Evolutionary conservation across 805 yeast species (phyloP), one percentile per base, ranked within the genome.

Genomic region (Allodekkera sacchari): DNA sequence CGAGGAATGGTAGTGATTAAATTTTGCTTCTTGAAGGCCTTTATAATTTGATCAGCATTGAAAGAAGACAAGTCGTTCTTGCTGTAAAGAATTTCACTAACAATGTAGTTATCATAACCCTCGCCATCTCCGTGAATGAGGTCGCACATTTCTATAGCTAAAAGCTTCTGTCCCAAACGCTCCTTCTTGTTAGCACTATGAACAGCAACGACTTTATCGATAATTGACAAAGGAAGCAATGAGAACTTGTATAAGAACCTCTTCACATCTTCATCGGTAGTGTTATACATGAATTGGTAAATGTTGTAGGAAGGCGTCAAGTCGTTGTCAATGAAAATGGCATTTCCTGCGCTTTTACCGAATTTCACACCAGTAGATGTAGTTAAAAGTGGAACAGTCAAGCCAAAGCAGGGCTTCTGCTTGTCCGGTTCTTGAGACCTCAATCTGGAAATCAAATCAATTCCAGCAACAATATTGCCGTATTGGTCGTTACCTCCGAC

Each of bases 401-500:
- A 43, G 0, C 96, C 97, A 53, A 59, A 83, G 3, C 73, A 68
- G 1, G 59, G 53, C 3, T 27, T 30, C 14, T 22, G 13, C 7
- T 32, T 27, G 10, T 18, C 20, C 3, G 28, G 27, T 24, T 42
- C 50, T 10, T 50, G 47, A 26, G 40, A 46, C 17, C 36, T 40
- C 33, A 83, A 52, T 39, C 95, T 62, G 1, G 79, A 64, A 24
- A 88, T 85, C 36, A 92, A 64, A 47, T 92, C 98, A 24, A 83
- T 71, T 0, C 98, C 98, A 1, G 97, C 96, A 2, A 94, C 84
- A 37, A 92, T 92, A 48, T 92, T 92, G 1, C 98, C 98, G 87
- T 96, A 92, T 57, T 92, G 98, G 53, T 92, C 98, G 50, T 83
- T 87, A 5, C 98, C 98, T 16, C 98, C 98, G 22, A 83, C 77